Evolutionary conservation across 2,329 filamentous ascomycete genomes (phyloP).

Genomic region (Torrubiella hemipterigena): DNA sequence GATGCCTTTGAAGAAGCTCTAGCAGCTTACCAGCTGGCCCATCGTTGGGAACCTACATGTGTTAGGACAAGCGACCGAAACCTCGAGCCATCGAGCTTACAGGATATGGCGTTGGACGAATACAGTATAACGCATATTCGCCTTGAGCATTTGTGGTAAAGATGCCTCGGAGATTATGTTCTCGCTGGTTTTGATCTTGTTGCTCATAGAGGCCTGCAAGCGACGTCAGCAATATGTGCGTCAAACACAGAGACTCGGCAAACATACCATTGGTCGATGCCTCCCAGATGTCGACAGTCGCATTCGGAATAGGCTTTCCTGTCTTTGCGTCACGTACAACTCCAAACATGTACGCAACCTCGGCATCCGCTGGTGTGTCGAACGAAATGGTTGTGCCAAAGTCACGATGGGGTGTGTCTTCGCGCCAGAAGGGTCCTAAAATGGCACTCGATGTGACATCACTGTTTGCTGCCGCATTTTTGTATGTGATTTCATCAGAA

Average conservation of each 20-base stretch:
- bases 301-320: constrained; percentile 50
- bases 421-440: constrained; percentile 74
- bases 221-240: neutral
- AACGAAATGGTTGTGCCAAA: constrained; percentile 57
- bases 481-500: constrained; percentile 65
- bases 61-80: neutral
- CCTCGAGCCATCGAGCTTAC: constrained; percentile 33
- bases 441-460: constrained; percentile 59
- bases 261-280: constrained; percentile 54
- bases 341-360: constrained; percentile 55
- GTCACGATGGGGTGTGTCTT: constrained; percentile 56
- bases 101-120: constrained; percentile 47
- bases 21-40: constrained; percentile 21
- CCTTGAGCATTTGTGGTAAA: constrained; percentile 57
- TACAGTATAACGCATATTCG: constrained; percentile 48
- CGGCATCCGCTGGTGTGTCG: constrained; percentile 31
- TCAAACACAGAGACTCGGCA: neutral
- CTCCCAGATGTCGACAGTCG: constrained; percentile 68
- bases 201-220: constrained; percentile 48
- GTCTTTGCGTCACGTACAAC: constrained; percentile 42
- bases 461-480: constrained; percentile 23
- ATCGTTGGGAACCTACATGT: constrained; percentile 15
- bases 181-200: constrained; percentile 57
- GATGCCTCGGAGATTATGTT: constrained; percentile 63
- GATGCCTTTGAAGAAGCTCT: constrained; percentile 20